Percentiles rank a stretch among this genome's conserved stretches.
Evolutionary conservation across 2,329 filamentous ascomycete species (phyloP).

Genomic region (Fusarium setosum): DNA sequence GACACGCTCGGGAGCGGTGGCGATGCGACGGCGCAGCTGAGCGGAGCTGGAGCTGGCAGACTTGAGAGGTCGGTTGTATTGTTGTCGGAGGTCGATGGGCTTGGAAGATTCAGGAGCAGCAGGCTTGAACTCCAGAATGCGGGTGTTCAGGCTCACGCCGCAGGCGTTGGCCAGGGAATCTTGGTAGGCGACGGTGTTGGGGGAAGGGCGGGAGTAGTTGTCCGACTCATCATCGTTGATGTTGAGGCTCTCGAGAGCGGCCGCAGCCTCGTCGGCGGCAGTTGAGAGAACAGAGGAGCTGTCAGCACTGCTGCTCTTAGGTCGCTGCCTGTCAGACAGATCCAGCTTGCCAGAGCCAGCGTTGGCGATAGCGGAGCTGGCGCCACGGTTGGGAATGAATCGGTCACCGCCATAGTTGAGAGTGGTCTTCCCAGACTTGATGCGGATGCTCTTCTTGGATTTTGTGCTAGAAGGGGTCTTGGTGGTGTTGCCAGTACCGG

Average conservation of each 20-base stretch:
- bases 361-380: constrained; percentile 89
- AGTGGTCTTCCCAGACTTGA: constrained; percentile 80
- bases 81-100: constrained; percentile 95
- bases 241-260: constrained; percentile 82
- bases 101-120: constrained; percentile 98
- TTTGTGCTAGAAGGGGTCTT: constrained; percentile 71
- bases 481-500: constrained; percentile 76
- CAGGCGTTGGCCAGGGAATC: constrained; percentile 91
- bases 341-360: constrained; percentile 87
- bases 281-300: constrained; percentile 81
- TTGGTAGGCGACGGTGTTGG: constrained; percentile 90
- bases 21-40: constrained; percentile 90
- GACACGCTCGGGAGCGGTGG: constrained; percentile 94
- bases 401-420: constrained; percentile 86
- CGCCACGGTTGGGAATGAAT: constrained; percentile 93
- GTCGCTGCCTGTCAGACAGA: constrained; percentile 73
- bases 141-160: constrained; percentile 91
- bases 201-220: constrained; percentile 81
- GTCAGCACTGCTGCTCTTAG: constrained; percentile 77
- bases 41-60: constrained; percentile 77
- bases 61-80: constrained; percentile 97
- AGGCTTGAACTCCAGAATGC: constrained; percentile 98
- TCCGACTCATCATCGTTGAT: constrained; percentile 77
- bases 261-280: constrained; percentile 82
- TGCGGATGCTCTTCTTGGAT: constrained; percentile 65